Evolutionary conservation across 768 basidiomycete species (phyloP), one percentile per base, ranked within the genome.

Genomic region (Leucocoprinus birnbaumii): DNA sequence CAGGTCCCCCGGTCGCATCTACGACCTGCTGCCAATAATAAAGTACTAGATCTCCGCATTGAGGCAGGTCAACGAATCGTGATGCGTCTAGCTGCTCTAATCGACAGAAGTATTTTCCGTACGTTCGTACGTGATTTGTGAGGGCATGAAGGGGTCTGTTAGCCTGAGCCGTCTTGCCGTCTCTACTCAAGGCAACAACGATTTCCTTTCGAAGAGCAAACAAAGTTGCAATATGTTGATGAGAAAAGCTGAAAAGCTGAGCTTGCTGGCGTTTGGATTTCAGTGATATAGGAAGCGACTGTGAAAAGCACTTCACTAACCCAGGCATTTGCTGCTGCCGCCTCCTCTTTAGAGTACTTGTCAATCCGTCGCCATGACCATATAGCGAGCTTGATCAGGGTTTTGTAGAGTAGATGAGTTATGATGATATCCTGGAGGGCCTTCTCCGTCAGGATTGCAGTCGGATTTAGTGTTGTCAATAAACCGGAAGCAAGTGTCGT

Each of bases 1-100:
- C 63, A 4, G 83, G 73, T 37, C 76, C 76, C 51, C 74, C 67
- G 14, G 86, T 82, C n/a, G 91, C 87, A 55, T 85, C 79, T 8
- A 85, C 82, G 19, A 94, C 84, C 63, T 89, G 84, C 26, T 78
- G 80, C 91, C 91, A 94, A 64, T 91, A 92, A 61, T 83, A 92
- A 25, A 90, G 72, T 48, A 94, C 80, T 22, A 91, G 65, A 51
- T 86, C 83, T 26, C 77, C 79, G 61, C 85, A 89, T 42, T 72
- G 67, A 2, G 88, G 85, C 21, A 92, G 69, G 38, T 71, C 66
- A 5, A 86, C 78, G 63, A 94, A 93, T 18, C 81, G 81, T 38
- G 73, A 55, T 18, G 72, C 61, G 9, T 79, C 75, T 18, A 86
- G 74, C 62, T 87, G 84, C 58, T 91, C 87, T 59, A 92, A 63